Evolutionary conservation across 768 basidiomycete genomes (phyloP).

Genomic region (Hortiboletus campestris): DNA sequence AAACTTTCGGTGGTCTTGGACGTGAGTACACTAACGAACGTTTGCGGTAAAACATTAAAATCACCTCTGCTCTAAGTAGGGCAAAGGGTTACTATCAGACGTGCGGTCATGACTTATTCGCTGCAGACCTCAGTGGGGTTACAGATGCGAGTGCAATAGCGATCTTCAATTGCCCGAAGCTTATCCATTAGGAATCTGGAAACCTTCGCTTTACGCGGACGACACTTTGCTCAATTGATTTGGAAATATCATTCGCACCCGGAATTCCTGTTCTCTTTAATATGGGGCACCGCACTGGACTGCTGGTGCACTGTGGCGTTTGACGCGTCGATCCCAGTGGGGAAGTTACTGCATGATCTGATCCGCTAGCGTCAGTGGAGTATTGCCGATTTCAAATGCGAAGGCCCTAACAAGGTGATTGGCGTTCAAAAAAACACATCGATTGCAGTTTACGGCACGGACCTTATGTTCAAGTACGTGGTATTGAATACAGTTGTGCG

Average conservation of each 20-base stretch:
- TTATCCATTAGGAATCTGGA: background rate
- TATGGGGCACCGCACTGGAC: background rate
- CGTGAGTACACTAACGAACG: slow-evolving; percentile 3
- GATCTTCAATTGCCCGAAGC: background rate
- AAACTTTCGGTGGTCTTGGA: background rate
- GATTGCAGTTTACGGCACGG: background rate
- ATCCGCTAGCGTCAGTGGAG: background rate
- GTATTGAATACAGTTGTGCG: background rate
- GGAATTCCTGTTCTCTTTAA: background rate
- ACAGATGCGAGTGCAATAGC: background rate
- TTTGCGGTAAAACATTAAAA: background rate
- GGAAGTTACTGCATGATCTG: background rate
- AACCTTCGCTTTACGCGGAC: background rate
- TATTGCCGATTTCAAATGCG: slow-evolving; percentile 15
- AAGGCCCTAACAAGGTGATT: background rate
- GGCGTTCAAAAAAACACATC: background rate
- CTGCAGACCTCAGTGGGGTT: background rate
- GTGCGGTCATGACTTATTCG: background rate
- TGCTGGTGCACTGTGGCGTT: background rate
- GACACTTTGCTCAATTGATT: background rate
- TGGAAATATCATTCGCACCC: background rate
- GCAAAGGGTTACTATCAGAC: background rate
- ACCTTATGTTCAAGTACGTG: background rate
- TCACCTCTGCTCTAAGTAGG: background rate
- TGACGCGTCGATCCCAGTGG: background rate